Conservation (phyloP, 2,329 filamentous ascomycete species). For the Arthrobotrys entomopaga region DNA sequence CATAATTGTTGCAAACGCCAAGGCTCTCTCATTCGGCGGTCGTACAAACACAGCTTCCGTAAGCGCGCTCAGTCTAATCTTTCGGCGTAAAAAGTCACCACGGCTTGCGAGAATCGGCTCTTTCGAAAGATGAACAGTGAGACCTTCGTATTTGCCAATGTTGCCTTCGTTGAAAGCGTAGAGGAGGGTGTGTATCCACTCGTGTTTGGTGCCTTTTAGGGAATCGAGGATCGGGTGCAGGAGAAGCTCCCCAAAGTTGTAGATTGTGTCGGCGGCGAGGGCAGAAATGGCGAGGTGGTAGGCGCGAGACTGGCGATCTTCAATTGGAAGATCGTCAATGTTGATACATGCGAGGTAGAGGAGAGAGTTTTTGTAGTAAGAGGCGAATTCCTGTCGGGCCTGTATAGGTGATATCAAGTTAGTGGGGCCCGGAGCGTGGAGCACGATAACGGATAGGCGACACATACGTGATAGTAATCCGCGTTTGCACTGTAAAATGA, state of each 20-base stretch:
- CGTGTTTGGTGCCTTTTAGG: slow-evolving; percentile 76
- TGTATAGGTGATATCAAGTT: slow-evolving; percentile 59
- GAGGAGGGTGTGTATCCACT: slow-evolving; percentile 93
- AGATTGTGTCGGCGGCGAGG: slow-evolving; percentile 91
- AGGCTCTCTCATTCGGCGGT: slow-evolving; percentile 91
- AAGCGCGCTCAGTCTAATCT: slow-evolving; percentile 95
- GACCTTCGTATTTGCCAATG: slow-evolving; percentile 82
- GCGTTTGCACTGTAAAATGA: slow-evolving; percentile 96
- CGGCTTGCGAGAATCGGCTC: slow-evolving; percentile 83
- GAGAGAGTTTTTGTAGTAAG: slow-evolving; percentile 96
- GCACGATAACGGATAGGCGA: background rate
- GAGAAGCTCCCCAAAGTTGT: slow-evolving; percentile 99
- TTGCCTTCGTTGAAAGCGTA: slow-evolving; percentile 98
- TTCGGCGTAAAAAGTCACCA: slow-evolving; percentile 87
- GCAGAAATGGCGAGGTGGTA: slow-evolving; percentile 94
- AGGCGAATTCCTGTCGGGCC: slow-evolving; percentile 88
- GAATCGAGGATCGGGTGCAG: slow-evolving; percentile 94
- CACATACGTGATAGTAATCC: slow-evolving; percentile 83
- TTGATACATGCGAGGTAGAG: slow-evolving; percentile 98
- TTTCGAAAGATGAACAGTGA: slow-evolving; percentile 81
- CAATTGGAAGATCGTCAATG: slow-evolving; percentile 75
- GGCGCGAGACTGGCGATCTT: slow-evolving; percentile 82
- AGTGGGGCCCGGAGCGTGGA: slow-evolving; percentile 21
- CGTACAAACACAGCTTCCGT: slow-evolving; percentile 97
- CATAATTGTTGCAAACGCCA: slow-evolving; percentile 88